A percentile compares a stretch with the other conserved stretches of the same genome.
Conservation (phyloP, 108 stramenopile genomes). For the Stephanodiscus minutulus region DNA sequence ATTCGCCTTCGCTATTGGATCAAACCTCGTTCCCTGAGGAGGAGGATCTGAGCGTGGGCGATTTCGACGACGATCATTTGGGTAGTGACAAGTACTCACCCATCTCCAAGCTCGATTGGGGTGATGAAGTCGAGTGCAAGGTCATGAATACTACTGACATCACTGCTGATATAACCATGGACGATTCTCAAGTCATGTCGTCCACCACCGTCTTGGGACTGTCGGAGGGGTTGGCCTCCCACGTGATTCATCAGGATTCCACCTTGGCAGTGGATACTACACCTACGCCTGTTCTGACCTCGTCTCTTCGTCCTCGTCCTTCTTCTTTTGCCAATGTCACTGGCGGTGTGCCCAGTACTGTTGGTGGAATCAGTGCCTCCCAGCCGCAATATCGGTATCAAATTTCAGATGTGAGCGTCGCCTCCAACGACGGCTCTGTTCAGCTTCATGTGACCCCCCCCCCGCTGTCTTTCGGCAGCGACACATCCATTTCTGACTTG, state of each 20-base stretch:
- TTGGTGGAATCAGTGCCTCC: constrained; percentile 11
- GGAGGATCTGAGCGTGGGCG: constrained; percentile 33
- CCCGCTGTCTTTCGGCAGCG: constrained; percentile 71
- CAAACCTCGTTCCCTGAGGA: constrained; percentile 46
- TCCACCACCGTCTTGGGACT: constrained; percentile 2
- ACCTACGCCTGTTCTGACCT: neutral
- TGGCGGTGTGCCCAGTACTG: neutral
- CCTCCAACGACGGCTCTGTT: too few species aligned
- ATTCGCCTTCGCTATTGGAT: constrained; percentile 49
- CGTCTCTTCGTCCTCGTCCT: neutral
- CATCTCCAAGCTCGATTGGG: constrained; percentile 38
- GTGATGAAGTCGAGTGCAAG: constrained; percentile 17
- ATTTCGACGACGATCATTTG: constrained; percentile 43
- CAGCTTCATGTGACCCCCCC: too few species aligned
- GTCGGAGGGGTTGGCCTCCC: constrained; percentile 1
- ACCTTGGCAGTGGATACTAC: too few species aligned
- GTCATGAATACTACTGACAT: constrained; percentile 5
- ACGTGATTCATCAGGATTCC: constrained; percentile 19
- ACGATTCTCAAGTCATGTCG: neutral
- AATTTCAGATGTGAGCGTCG: constrained; percentile 57
- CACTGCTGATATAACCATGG: constrained; percentile 17
- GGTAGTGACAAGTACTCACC: constrained; percentile 20
- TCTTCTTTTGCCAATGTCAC: neutral
- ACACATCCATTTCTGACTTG: constrained; percentile 78
- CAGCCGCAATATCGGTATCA: constrained; percentile 29